Base-by-base conservation (phyloP, 1,139 yeast genomes). In the Trichomonascaceae sp. region DNA sequence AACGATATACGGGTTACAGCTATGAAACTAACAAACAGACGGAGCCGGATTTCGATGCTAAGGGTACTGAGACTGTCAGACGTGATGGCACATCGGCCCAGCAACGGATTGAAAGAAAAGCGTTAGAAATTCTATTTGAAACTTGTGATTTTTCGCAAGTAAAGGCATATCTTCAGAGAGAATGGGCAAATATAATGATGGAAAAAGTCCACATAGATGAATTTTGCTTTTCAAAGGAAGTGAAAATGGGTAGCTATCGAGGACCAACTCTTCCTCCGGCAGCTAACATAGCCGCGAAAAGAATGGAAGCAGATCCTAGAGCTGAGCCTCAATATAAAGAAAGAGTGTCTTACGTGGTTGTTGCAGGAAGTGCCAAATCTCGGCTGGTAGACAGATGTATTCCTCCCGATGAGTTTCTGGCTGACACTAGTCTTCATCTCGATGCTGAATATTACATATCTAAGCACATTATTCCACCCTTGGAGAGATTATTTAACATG, bases 61-160 rank as follows among this genome's bases (percentile, higher is more conserved):
- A 93, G 63, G 99, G 99, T 1, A 90, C 89, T 17, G 99, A 93
- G 67, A 93, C 98, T 0, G 87, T 93, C 0, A 70, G 99, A 57
- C 74, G 99, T 60, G 99, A 93, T 69, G 98, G 97, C 0, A 86
- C 91, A 17, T 96, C 96, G 0, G 96, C 96, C 0, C 96, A 87
- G 61, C 95, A 82, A 69, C 85, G 85, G 63, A 83, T 93, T 45
- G 83, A 88, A 24, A 96, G 88, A 58, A 80, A 81, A 57, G 72
- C 87, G 0, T 70, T 93, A 9, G 73, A 85, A 45, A 74, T 83
- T 1, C 70, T 93, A 5, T 93, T 93, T 66, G 85, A 85, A 20
- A 81, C 91, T 0, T 73, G 77, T 44, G 90, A 93, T 65, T 66
- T 93, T 15, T 83, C 96, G 0, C 57, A 67, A 45, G 87, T 91